These are phyloP conservation scores for Sistotremastrum niveocremeum DNA, from an alignment of 768 basidiomycete genomes.

Conservation along the genomic window DNA sequence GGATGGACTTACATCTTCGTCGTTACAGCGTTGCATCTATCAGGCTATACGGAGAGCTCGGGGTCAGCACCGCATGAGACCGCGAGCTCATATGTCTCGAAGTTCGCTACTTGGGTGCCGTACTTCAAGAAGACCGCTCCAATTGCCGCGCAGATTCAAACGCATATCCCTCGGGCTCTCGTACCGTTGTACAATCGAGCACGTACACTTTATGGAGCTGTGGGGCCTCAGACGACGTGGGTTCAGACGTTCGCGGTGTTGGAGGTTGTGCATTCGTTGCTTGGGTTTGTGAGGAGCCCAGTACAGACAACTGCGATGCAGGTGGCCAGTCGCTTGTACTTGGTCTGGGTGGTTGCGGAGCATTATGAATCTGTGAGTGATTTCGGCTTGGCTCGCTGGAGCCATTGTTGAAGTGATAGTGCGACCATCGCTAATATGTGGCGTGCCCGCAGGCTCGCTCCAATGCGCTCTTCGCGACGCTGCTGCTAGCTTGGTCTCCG, in stretches of 20 bases:
- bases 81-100: slow-evolving; percentile 2
- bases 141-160: slow-evolving; percentile 21
- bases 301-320: slow-evolving; percentile 64
- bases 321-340: slow-evolving; percentile 66
- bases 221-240: slow-evolving; percentile 47
- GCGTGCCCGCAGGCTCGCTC: slow-evolving; percentile 35
- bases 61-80: slow-evolving; percentile 7
- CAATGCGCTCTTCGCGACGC: slow-evolving; percentile 74
- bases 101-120: slow-evolving; percentile 6
- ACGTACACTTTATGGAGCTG: slow-evolving; percentile 42
- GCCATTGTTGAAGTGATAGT: neutral
- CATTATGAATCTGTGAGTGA: slow-evolving; percentile 44
- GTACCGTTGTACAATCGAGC: slow-evolving; percentile 36
- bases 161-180: slow-evolving; percentile 11
- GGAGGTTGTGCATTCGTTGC: slow-evolving; percentile 68
- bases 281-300: slow-evolving; percentile 72
- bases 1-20: slow-evolving; percentile 68
- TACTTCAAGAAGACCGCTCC: slow-evolving; percentile 18
- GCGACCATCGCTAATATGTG: slow-evolving; percentile 2
- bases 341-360: slow-evolving; percentile 76
- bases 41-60: slow-evolving; percentile 21
- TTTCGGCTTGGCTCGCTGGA: neutral
- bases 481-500: slow-evolving; percentile 86
- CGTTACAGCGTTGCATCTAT: slow-evolving; percentile 36
- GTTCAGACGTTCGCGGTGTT: slow-evolving; percentile 78